phyloP scores from a whole-genome alignment of 2,329 filamentous ascomycete species.

The Xylaria arbuscula region DNA sequence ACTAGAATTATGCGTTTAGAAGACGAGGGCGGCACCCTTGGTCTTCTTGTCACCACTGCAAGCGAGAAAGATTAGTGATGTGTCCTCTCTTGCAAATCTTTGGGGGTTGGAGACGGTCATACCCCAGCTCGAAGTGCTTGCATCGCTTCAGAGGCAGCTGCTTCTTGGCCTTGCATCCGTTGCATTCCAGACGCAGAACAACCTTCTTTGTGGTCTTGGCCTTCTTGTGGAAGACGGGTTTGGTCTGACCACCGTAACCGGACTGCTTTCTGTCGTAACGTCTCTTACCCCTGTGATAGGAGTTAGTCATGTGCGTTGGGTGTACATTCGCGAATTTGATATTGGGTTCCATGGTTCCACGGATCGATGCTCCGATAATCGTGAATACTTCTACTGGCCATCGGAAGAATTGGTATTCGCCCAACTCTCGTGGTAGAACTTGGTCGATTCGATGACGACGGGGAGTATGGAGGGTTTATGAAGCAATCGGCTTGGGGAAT shows the following conservation, averaged over 20 bases:
- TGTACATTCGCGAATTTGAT: not conserved
- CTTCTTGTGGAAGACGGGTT: conserved; percentile 99
- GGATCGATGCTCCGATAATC: not conserved
- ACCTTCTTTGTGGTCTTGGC: conserved; percentile 99
- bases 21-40: conserved; percentile 99
- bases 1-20: conserved; percentile 69
- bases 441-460: not conserved
- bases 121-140: conserved; percentile 99
- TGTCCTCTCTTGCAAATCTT: conserved; percentile 6
- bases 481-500: not conserved
- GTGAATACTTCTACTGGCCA: not conserved
- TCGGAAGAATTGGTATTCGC: not conserved
- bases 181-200: conserved; percentile 97
- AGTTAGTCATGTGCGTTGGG: conserved; percentile 21
- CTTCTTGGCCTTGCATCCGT: conserved; percentile 96
- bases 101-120: conserved; percentile 56
- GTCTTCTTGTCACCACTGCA: conserved; percentile 99
- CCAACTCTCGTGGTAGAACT: not conserved
- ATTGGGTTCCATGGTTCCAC: not conserved
- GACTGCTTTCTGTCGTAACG: conserved; percentile 40
- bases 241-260: conserved; percentile 74
- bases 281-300: conserved; percentile 33
- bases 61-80: conserved; percentile 21
- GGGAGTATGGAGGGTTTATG: conserved; percentile 1
- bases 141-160: conserved; percentile 99